Evolutionary conservation across 2,329 filamentous ascomycete species (phyloP).

Genomic region (Ceratocystis papillata): DNA sequence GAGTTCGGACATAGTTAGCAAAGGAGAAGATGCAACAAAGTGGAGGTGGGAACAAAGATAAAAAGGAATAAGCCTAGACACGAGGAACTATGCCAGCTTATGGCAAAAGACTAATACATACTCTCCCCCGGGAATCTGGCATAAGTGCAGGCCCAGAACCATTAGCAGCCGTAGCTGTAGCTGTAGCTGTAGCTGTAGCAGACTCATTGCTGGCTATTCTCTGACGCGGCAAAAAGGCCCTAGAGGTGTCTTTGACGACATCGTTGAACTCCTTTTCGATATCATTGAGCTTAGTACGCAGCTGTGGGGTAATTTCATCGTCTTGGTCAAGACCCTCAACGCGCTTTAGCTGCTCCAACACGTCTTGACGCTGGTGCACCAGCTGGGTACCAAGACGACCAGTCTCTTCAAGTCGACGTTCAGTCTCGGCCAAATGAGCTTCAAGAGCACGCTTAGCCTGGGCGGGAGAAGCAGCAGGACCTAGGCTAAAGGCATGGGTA

Average conservation of each 20-base stretch:
- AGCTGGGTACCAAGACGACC: conserved; percentile 80
- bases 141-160: conserved; percentile 41
- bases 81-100: too few relatives aligned
- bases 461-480: conserved; percentile 64
- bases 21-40: not conserved
- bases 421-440: conserved; percentile 84
- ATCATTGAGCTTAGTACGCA: conserved; percentile 71
- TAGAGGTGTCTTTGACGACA: conserved; percentile 76
- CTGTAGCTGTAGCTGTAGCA: conserved; percentile 26
- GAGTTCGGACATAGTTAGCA: not conserved
- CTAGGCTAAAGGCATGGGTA: conserved; percentile 64
- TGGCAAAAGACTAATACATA: conserved; percentile 28
- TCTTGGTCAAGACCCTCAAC: conserved; percentile 68
- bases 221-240: conserved; percentile 78
- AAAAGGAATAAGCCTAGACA: too few relatives aligned
- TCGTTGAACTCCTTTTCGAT: conserved; percentile 94
- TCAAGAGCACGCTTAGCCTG: conserved; percentile 83
- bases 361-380: conserved; percentile 73
- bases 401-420: conserved; percentile 80
- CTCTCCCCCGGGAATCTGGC: conserved; percentile 43
- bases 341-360: conserved; percentile 71
- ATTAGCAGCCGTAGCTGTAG: not conserved
- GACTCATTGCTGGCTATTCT: conserved; percentile 61
- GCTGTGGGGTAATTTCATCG: conserved; percentile 67
- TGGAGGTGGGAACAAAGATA: too few relatives aligned